Evolutionary conservation across 2,329 filamentous ascomycete species (phyloP).

Genomic region (Cercospora sojina): DNA sequence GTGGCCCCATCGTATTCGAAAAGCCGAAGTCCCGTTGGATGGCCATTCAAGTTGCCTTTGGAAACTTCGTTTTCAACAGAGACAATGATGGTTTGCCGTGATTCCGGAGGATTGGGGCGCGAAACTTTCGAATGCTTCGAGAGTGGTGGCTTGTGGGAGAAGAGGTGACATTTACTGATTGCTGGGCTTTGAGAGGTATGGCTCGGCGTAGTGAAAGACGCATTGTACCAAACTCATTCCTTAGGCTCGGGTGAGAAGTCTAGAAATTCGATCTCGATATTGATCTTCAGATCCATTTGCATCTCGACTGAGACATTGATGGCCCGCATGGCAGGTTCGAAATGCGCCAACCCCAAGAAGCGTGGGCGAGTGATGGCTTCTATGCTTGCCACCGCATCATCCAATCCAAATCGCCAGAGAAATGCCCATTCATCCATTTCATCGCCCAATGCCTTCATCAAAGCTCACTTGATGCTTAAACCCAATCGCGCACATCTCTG

Average conservation of each 20-base stretch:
- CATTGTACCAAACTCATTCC: neutral
- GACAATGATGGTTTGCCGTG: neutral
- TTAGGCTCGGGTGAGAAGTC: neutral
- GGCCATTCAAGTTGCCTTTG: constrained; percentile 2
- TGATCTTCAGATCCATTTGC: neutral
- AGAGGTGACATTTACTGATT: no score
- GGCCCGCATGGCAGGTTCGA: neutral
- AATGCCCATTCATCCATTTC: neutral
- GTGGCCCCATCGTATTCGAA: neutral
- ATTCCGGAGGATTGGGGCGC: neutral
- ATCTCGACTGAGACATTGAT: neutral
- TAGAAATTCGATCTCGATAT: neutral
- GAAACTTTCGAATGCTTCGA: neutral
- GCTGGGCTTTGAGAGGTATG: no score
- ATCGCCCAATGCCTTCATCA: neutral
- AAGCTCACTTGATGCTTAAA: constrained; percentile 8
- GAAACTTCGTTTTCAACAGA: neutral
- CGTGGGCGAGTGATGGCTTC: neutral
- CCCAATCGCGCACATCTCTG: neutral
- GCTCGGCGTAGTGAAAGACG: neutral
- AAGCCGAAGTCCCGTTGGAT: constrained; percentile 9
- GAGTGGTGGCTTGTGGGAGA: neutral
- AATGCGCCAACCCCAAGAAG: neutral
- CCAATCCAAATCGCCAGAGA: no score
- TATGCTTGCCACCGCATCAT: no score